Base-by-base conservation (phyloP, 139 green algal species). In the Ettlia oleoabundans region DNA sequence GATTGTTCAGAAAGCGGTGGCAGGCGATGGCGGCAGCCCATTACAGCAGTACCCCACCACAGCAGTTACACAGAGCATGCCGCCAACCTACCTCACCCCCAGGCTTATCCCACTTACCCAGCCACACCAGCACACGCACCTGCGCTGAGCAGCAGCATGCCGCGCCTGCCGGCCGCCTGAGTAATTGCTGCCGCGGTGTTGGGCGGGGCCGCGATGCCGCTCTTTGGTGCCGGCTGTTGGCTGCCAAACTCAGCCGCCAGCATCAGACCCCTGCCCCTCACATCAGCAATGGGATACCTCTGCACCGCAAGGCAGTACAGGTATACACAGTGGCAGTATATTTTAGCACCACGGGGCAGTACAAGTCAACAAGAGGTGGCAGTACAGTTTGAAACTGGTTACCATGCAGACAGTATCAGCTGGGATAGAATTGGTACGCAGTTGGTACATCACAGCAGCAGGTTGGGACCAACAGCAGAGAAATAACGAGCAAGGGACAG, bases 251-350 rank as follows among this genome's bases (percentile, higher is more conserved):
- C 94, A 3, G 92, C 65, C 0, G 90, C 94, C 51, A 95, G 87
- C 94, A 97, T 97, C 24, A 97, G 86, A 4, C 94, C 94, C 1
- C 91, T 84, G 18, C 93, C 94, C 10, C 94, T 85, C 35, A 97
- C 82, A 69, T 97, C 94, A 35, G 90, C 88, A 72, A 97, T 95
- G 40, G 89, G 85, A 10, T 86, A 92, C 32, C 76, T 74, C 18
- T 84, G 55, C 63, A 76, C 15, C 21, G 32, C 0, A 37, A 1
- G 61, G 28, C 3, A 35, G 52, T 10, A 30, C 40, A 26, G 2
- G 40, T 7, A 43, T 43, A 43, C 47, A 58, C 13, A 24, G 47
- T 15, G 15, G n/a, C n/a, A n/a, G n/a, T n/a, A n/a, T n/a, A n/a
- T n/a, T n/a, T n/a, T n/a, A n/a, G n/a, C n/a, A n/a, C n/a, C n/a